phyloP scores from a whole-genome alignment of 768 basidiomycete species.

The Fistulinella prunicolor region DNA sequence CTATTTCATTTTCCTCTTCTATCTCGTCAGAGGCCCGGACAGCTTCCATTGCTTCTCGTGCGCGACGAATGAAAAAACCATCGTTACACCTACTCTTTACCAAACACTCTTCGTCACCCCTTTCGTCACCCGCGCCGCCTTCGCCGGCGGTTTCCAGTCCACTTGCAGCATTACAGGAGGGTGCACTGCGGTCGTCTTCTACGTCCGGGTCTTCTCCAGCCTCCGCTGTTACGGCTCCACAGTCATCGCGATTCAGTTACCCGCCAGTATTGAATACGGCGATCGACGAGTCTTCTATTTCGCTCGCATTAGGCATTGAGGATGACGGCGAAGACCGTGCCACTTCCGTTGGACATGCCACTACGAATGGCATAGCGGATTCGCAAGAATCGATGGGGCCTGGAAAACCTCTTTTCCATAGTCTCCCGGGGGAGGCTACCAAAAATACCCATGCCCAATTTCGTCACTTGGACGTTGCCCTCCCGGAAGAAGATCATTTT shows the following conservation, averaged over 20 bases:
- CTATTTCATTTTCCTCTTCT: slow-evolving; percentile 32
- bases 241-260: slow-evolving; percentile 43
- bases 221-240: slow-evolving; percentile 59
- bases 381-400: slow-evolving; percentile 22
- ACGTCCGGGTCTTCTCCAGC: slow-evolving; percentile 34
- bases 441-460: slow-evolving; percentile 24
- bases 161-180: slow-evolving; percentile 14
- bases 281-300: slow-evolving; percentile 55
- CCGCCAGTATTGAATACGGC: slow-evolving; percentile 61
- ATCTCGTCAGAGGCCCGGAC: slow-evolving; percentile 33
- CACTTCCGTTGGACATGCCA: slow-evolving; percentile 11
- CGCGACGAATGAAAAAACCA: slow-evolving; percentile 55
- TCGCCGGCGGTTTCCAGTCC: slow-evolving; percentile 22
- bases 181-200: slow-evolving; percentile 24
- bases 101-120: slow-evolving; percentile 57
- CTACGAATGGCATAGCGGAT: slow-evolving; percentile 5
- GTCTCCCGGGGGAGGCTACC: slow-evolving; percentile 19
- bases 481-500: slow-evolving; percentile 38
- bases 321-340: slow-evolving; percentile 25
- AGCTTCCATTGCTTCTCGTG: slow-evolving; percentile 34
- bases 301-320: slow-evolving; percentile 30
- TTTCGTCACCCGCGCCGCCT: slow-evolving; percentile 31
- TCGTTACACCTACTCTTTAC: slow-evolving; percentile 67
- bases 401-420: slow-evolving; percentile 3
- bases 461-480: slow-evolving; percentile 26